Base-by-base conservation (phyloP, 2,329 filamentous ascomycete genomes). In the Pleoardoris graminearum region DNA sequence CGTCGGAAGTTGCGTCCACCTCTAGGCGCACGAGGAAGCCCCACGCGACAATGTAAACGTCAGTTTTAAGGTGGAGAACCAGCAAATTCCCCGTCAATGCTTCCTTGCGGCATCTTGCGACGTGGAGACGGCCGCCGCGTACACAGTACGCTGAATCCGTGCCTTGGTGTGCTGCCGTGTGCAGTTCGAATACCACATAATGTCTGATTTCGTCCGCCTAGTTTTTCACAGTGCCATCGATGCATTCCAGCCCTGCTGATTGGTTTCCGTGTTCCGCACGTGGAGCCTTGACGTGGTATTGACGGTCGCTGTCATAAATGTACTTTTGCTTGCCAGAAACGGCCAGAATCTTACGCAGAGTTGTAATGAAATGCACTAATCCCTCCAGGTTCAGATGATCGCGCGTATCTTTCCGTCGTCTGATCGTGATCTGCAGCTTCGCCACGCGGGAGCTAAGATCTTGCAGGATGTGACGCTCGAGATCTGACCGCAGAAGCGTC, bases 391-490 rank as follows among this genome's bases (percentile, higher is more conserved):
- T 61, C 61, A 51, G 45, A 57, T 19, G 46, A 51, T 58, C 59
- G 57, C 30, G 50, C 49, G n/a, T n/a, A 60, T 60, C 56, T 47
- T 7, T 23, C n/a, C 58, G 43, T 25, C 32, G 21, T 36, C 46
- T 38, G 61, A 61, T 67, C 53, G 38, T 50, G 50, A 56, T 68
- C 61, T 66, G 49, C 63, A 69, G 68, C 66, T 70, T 65, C 41
- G 61, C 60, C 60, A 65, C 52, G 54, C 66, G 67, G 67, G 65
- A 68, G 49, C 67, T 71, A 70, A 60, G 59, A 68, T 70, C 63
- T 65, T 50, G 56, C 50, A 53, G 55, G 49, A 61, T 58, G 59
- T 65, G 62, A 65, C 56, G 36, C 45, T 46, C 32, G 21, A 17
- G 32, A 46, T 35, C 43, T 32, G 30, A 32, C n/a, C 30, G 30